Evolutionary conservation across 495 filamentous ascomycete genomes (phyloP).

Genomic region (Podospora tetraspora): DNA sequence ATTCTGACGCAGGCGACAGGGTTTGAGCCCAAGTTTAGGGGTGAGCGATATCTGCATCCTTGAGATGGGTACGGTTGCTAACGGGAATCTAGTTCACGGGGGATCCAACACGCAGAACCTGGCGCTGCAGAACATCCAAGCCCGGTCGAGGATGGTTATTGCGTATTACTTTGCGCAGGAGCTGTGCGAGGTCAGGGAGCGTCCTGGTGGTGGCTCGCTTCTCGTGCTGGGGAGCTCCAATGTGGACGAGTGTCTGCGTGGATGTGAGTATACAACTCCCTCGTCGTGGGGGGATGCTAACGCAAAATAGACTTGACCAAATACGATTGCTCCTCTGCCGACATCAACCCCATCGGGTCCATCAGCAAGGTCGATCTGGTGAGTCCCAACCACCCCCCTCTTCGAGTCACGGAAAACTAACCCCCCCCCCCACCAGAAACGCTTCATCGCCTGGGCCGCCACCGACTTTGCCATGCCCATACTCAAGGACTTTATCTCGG

Average conservation of each 20-base stretch:
- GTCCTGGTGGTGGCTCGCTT: conserved; percentile 40
- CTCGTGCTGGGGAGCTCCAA: conserved; percentile 45
- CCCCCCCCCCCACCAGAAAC: not conserved
- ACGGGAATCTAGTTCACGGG: conserved; percentile 5
- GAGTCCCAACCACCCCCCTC: conserved; percentile 55
- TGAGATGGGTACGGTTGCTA: not conserved
- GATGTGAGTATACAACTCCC: too few relatives aligned
- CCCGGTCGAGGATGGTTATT: conserved; percentile 72
- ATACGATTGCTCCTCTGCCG: conserved; percentile 22
- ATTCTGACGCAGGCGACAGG: conserved; percentile 29
- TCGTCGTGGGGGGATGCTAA: not conserved
- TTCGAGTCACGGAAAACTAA: conserved; percentile 30
- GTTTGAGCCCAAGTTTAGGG: conserved; percentile 56
- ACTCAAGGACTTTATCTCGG: conserved; percentile 69
- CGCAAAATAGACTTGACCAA: conserved; percentile 14
- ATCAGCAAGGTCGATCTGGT: conserved; percentile 65
- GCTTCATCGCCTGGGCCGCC: conserved; percentile 53
- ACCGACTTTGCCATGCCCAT: conserved; percentile 61
- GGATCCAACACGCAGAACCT: conserved; percentile 37
- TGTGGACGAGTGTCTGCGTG: conserved; percentile 34
- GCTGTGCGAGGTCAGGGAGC: conserved; percentile 14
- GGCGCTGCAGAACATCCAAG: conserved; percentile 79
- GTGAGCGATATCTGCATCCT: conserved; percentile 2
- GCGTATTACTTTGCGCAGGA: conserved; percentile 48
- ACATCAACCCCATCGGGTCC: conserved; percentile 62